Conservation (phyloP, 2,329 filamentous ascomycete genomes). For the Penicillium sp. region DNA sequence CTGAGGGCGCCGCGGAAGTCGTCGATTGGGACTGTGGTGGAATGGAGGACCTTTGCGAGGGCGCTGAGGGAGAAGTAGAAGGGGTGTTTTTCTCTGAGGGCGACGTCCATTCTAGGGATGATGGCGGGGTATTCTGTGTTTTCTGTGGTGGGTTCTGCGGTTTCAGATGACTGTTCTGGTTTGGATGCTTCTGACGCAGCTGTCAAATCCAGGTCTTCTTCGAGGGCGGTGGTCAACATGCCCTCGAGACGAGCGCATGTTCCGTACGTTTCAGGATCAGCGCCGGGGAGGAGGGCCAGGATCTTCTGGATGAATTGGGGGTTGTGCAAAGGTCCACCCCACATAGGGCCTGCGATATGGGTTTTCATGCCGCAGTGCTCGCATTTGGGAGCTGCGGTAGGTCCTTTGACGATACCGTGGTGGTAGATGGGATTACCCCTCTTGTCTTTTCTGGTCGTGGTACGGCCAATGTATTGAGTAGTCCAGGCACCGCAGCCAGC, state of each 20-base stretch:
- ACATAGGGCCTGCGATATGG: constrained; percentile 93
- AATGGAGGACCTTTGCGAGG: constrained; percentile 76
- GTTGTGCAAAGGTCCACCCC: constrained; percentile 84
- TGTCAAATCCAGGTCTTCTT: constrained; percentile 60
- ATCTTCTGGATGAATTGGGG: constrained; percentile 78
- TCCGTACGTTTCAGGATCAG: constrained; percentile 70
- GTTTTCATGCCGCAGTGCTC: constrained; percentile 83
- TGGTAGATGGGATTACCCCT: constrained; percentile 75
- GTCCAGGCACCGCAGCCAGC: constrained; percentile 88
- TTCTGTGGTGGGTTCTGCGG: constrained; percentile 1
- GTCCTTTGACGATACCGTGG: constrained; percentile 72
- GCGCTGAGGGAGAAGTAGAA: constrained; percentile 83
- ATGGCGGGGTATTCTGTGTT: constrained; percentile 28
- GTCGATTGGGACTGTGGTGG: constrained; percentile 75
- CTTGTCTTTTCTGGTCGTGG: constrained; percentile 68
- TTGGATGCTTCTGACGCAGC: constrained; percentile 11
- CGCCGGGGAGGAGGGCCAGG: constrained; percentile 68
- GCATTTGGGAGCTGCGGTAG: constrained; percentile 67
- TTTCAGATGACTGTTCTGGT: not conserved
- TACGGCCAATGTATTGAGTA: constrained; percentile 75
- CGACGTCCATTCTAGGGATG: constrained; percentile 58
- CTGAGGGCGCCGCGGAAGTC: constrained; percentile 78
- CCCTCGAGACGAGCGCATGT: constrained; percentile 82
- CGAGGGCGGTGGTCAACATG: constrained; percentile 85
- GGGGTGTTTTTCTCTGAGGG: constrained; percentile 70